phyloP scores from a whole-genome alignment of 108 stramenopile genomes.

The Fragilaria crotonensis region DNA sequence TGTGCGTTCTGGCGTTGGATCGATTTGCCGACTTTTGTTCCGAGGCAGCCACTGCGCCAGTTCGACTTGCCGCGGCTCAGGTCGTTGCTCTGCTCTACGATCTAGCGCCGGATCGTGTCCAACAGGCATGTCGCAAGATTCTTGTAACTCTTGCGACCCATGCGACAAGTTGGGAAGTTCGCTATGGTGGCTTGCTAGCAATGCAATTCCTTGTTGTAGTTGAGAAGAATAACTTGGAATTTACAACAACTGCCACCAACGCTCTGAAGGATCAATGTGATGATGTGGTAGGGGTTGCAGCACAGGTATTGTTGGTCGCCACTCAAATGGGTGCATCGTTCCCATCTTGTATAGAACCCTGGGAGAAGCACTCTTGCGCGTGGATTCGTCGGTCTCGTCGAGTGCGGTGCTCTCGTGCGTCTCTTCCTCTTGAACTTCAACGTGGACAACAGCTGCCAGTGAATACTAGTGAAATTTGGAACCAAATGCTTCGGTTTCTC shows the following conservation, averaged over 20 bases:
- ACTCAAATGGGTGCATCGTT: background rate
- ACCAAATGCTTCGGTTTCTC: background rate
- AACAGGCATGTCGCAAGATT: constrained; percentile 19
- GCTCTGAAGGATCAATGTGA: constrained; percentile 60
- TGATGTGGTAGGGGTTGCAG: constrained; percentile 60
- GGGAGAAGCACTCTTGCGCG: constrained; percentile 15
- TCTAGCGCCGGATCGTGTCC: constrained; percentile 32
- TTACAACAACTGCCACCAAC: no score
- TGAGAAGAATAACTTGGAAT: no score
- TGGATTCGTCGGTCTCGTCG: constrained; percentile 11
- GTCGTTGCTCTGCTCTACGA: constrained; percentile 46
- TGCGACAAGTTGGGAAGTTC: constrained; percentile 55
- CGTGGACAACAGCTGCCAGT: background rate
- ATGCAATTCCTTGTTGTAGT: constrained; percentile 56
- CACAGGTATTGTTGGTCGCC: constrained; percentile 34
- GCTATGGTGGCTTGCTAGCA: constrained; percentile 58
- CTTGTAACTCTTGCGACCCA: constrained; percentile 22
- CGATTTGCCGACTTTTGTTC: constrained; percentile 68
- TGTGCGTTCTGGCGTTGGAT: constrained; percentile 75
- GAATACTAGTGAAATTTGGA: background rate
- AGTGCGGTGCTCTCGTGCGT: background rate
- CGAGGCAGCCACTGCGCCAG: constrained; percentile 48
- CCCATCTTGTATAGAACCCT: background rate
- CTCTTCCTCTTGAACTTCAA: background rate
- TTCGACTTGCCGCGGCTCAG: constrained; percentile 76